Percentiles rank a stretch among this genome's conserved stretches.
These are phyloP conservation scores for Amphibolis antarctica DNA, from an alignment of 106 monocot species.

Conservation along the genomic window DNA sequence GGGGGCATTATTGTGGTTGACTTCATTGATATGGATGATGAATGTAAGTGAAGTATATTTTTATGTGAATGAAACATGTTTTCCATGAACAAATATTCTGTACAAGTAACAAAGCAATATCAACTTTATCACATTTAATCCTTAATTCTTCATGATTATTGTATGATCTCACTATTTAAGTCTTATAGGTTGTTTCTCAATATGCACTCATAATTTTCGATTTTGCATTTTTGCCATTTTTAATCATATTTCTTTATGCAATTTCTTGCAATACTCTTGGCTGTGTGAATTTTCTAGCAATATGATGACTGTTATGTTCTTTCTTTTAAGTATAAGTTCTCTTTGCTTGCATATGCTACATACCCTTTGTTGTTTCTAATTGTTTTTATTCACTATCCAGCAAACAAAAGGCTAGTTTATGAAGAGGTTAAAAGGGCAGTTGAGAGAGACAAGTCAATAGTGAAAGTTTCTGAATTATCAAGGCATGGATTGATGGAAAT, in stretches of 20 bases:
- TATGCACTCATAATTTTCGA: too few relatives aligned
- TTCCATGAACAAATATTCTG: not conserved
- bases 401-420: constrained; percentile 71
- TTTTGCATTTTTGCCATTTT: too few relatives aligned
- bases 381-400: constrained; percentile 21
- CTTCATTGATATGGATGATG: constrained; percentile 91
- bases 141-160: not conserved
- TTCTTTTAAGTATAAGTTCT: too few relatives aligned
- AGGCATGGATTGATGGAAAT: constrained; percentile 93
- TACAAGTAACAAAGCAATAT: too few relatives aligned
- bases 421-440: constrained; percentile 88
- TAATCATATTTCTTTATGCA: too few relatives aligned
- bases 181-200: too few relatives aligned
- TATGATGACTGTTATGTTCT: too few relatives aligned
- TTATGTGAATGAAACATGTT: not conserved
- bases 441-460: constrained; percentile 71
- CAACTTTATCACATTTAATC: too few relatives aligned
- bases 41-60: constrained; percentile 47
- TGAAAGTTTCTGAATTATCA: constrained; percentile 82
- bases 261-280: too few relatives aligned
- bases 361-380: not conserved
- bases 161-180: too few relatives aligned
- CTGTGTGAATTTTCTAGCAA: too few relatives aligned
- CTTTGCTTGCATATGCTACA: too few relatives aligned
- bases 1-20: constrained; percentile 97